Base-by-base conservation (phyloP, 2,329 filamentous ascomycete genomes). In the Xylariaceae sp. region DNA sequence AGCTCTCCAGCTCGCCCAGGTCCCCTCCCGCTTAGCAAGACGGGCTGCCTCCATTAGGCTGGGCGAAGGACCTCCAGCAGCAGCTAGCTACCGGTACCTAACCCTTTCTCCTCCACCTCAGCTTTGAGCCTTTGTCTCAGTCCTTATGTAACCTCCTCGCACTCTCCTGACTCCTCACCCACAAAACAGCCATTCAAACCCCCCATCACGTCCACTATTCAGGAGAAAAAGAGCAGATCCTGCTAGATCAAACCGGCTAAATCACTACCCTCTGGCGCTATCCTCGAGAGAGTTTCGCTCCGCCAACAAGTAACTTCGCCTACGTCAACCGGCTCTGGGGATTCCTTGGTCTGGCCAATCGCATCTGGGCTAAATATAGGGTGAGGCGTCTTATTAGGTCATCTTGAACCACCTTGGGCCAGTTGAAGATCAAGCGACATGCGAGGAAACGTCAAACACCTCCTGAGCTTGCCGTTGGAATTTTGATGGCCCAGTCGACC, bases 391-490 rank as follows among this genome's bases (percentile, higher is more conserved):
- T 60, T 60, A 63, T 62, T 59, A 62, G 64, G 58, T 61, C 55
- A 56, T 55, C 45, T 37, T 54, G 17, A 57, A 57, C 59, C 47
- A 23, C 35, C 54, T 65, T 61, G 64, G 50, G 58, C 55, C 56
- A 59, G 48, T 64, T 59, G 59, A 63, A 64, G 64, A 68, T 69
- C 66, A 55, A 60, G 58, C 42, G 42, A 15, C 42, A 13, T 45
- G 42, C 42, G 57, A 64, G 62, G 58, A 57, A 63, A 59, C 61
- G 66, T 62, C 65, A 66, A 70, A 70, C 69, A 50, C 58, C 60
- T n/a, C 47, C 65, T 39, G 53, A 55, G 60, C 62, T 53, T 59
- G 37, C 58, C 35, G 17, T 42, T 57, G 47, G 17, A 50, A 51
- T 39, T 49, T 55, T 30, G 54, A 45, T 34, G 39, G 53, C 49